Conservation (phyloP, 768 basidiomycete genomes). For the Coprinopsis marcescibilis region DNA sequence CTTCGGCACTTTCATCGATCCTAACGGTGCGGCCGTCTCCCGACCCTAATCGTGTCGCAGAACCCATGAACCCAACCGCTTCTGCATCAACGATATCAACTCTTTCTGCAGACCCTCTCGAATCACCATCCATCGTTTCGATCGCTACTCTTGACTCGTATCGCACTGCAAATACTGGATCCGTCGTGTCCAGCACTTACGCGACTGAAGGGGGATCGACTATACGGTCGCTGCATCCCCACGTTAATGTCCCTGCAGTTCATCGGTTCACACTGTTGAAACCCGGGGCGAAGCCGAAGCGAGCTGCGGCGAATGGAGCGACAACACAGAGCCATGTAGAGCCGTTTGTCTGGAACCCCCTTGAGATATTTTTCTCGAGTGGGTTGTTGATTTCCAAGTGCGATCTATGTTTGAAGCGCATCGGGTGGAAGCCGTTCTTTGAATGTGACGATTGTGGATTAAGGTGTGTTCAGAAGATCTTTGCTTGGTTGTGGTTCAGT, state of each 20-base stretch:
- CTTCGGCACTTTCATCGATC: slow-evolving; percentile 64
- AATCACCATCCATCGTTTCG: slow-evolving; percentile 35
- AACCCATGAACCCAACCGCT: slow-evolving; percentile 34
- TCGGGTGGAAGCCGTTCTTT: slow-evolving; percentile 82
- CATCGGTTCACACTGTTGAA: slow-evolving; percentile 87
- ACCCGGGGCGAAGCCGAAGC: slow-evolving; percentile 62
- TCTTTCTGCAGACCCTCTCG: slow-evolving; percentile 17
- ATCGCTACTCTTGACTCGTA: slow-evolving; percentile 57
- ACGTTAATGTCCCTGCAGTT: slow-evolving; percentile 45
- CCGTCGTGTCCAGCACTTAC: slow-evolving; percentile 46
- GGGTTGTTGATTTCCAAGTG: slow-evolving; percentile 71
- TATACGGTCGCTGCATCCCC: slow-evolving; percentile 36
- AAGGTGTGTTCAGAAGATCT: slow-evolving; percentile 48
- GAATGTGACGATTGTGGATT: slow-evolving; percentile 89
- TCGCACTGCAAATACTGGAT: slow-evolving; percentile 53
- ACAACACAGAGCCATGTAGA: slow-evolving; percentile 50
- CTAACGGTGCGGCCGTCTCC: slow-evolving; percentile 60
- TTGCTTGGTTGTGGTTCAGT: slow-evolving; percentile 6
- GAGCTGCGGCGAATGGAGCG: slow-evolving; percentile 17
- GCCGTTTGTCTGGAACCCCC: slow-evolving; percentile 60
- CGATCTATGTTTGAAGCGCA: slow-evolving; percentile 72
- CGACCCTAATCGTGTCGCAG: slow-evolving; percentile 41
- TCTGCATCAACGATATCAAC: slow-evolving; percentile 16
- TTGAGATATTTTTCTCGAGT: slow-evolving; percentile 74
- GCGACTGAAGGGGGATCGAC: slow-evolving; percentile 80